Evolutionary conservation across 2,329 filamentous ascomycete species (phyloP).

Genomic region (Fusarium sp.): DNA sequence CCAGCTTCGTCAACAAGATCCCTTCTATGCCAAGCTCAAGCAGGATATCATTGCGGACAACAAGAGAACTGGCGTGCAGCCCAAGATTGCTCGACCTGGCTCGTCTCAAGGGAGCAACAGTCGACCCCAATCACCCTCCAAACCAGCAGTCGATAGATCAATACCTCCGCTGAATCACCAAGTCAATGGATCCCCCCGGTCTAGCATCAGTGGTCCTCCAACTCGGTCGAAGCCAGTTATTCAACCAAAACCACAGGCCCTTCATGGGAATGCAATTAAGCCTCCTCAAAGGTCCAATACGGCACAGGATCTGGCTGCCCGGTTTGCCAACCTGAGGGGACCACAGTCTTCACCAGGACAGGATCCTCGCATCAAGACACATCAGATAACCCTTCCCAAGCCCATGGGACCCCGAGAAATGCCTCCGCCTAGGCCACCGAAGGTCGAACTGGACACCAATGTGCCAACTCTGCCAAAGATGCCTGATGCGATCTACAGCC

Average conservation of each 20-base stretch:
- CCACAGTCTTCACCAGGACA: slow-evolving; percentile 57
- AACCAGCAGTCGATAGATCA: slow-evolving; percentile 17
- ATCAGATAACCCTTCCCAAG: slow-evolving; percentile 56
- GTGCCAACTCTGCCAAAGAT: slow-evolving; percentile 73
- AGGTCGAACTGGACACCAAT: slow-evolving; percentile 63
- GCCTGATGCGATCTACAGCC: slow-evolving; percentile 82
- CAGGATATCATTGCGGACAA: slow-evolving; percentile 73
- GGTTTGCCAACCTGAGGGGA: slow-evolving; percentile 69
- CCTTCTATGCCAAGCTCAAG: slow-evolving; percentile 69
- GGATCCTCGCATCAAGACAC: slow-evolving; percentile 66
- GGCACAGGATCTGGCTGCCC: slow-evolving; percentile 64
- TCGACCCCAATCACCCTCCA: slow-evolving; percentile 32
- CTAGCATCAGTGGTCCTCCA: slow-evolving; percentile 27
- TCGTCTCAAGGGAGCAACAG: slow-evolving; percentile 29
- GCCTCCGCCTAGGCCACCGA: slow-evolving; percentile 59
- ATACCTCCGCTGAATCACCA: slow-evolving; percentile 24
- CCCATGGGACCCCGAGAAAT: slow-evolving; percentile 65
- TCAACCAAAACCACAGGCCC: slow-evolving; percentile 75
- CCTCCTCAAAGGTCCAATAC: slow-evolving; percentile 46
- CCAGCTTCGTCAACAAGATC: slow-evolving; percentile 61
- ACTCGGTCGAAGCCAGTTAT: slow-evolving; percentile 60
- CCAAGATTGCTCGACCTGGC: slow-evolving; percentile 44
- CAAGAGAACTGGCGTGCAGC: slow-evolving; percentile 68
- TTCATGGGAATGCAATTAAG: slow-evolving; percentile 69
- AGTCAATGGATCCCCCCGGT: slow-evolving; percentile 37